Evolutionary conservation across 179 eudicot genomes (phyloP).

Genomic region (Sideroxylon spinosum): DNA sequence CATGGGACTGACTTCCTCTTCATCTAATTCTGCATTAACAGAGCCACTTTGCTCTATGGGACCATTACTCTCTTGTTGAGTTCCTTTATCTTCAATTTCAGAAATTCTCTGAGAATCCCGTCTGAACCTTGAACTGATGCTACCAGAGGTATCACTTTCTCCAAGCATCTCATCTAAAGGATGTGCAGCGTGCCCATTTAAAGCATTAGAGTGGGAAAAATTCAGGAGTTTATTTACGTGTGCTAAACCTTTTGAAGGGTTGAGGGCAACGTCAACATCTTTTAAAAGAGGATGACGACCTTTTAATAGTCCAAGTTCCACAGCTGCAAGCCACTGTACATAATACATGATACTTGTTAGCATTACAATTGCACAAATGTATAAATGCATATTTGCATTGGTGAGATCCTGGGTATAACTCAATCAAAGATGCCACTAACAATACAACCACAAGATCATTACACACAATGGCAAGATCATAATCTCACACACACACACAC

Average conservation of each 20-base stretch:
- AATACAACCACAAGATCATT: neutral
- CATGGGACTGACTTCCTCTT: conserved; percentile 25
- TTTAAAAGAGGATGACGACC: conserved; percentile 94
- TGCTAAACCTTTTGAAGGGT: conserved; percentile 64
- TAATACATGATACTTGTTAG: conserved; percentile 5
- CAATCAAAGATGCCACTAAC: neutral
- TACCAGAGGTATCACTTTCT: conserved; percentile 27
- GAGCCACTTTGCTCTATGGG: conserved; percentile 22
- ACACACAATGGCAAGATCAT: neutral
- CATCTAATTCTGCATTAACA: conserved; percentile 29
- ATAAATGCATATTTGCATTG: neutral
- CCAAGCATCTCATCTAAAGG: conserved; percentile 26
- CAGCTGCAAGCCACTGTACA: conserved; percentile 95
- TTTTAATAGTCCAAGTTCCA: conserved; percentile 90
- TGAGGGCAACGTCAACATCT: conserved; percentile 74
- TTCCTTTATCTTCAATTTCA: conserved; percentile 24
- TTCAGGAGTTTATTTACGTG: conserved; percentile 27
- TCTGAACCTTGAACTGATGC: conserved; percentile 17
- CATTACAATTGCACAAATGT: neutral
- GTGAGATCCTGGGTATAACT: neutral
- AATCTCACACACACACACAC: neutral
- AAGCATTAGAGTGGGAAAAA: conserved; percentile 27
- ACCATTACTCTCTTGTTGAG: conserved; percentile 24
- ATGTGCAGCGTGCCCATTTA: conserved; percentile 27
- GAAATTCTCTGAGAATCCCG: conserved; percentile 24